Evolutionary conservation across 495 filamentous ascomycete species (phyloP).

Genomic region (Penicillium daleae): DNA sequence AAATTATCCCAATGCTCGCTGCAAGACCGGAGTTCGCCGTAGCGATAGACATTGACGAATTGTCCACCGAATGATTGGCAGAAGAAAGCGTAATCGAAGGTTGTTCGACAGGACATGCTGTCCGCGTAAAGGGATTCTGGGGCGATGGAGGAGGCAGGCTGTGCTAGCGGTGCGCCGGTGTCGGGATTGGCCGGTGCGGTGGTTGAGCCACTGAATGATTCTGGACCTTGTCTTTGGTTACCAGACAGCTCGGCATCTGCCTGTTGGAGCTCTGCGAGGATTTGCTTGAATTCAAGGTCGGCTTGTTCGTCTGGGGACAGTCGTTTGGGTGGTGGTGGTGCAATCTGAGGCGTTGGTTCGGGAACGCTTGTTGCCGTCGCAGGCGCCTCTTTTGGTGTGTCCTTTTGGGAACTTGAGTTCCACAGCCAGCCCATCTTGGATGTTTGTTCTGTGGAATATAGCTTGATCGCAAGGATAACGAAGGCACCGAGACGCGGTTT

Average conservation of each 20-base stretch:
- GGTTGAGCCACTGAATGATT: constrained; percentile 8
- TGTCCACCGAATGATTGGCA: constrained; percentile 92
- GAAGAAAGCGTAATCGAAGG: constrained; percentile 94
- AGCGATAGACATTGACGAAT: constrained; percentile 84
- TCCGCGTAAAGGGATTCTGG: constrained; percentile 71
- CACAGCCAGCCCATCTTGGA: constrained; percentile 57
- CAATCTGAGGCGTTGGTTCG: constrained; percentile 17
- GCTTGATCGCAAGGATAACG: neutral
- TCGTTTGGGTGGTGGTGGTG: constrained; percentile 46
- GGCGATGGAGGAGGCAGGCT: constrained; percentile 46
- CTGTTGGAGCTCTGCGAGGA: constrained; percentile 57
- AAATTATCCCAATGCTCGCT: constrained; percentile 83
- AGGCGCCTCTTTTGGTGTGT: constrained; percentile 22
- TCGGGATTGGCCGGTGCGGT: constrained; percentile 18
- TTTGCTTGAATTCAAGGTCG: constrained; percentile 62
- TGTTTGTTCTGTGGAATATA: neutral
- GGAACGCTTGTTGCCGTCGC: constrained; percentile 22
- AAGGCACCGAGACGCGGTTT: constrained; percentile 11
- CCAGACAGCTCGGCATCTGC: constrained; percentile 35
- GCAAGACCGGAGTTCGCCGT: constrained; percentile 74
- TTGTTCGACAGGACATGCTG: constrained; percentile 82
- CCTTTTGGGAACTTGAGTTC: constrained; percentile 39
- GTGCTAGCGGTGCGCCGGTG: constrained; percentile 9
- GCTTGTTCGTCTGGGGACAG: constrained; percentile 60
- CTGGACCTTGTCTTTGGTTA: constrained; percentile 4